Percentiles rank a stretch among this genome's conserved stretches.
Conservation (phyloP, 2,329 filamentous ascomycete species). For the Stemphylium lycopersici region DNA sequence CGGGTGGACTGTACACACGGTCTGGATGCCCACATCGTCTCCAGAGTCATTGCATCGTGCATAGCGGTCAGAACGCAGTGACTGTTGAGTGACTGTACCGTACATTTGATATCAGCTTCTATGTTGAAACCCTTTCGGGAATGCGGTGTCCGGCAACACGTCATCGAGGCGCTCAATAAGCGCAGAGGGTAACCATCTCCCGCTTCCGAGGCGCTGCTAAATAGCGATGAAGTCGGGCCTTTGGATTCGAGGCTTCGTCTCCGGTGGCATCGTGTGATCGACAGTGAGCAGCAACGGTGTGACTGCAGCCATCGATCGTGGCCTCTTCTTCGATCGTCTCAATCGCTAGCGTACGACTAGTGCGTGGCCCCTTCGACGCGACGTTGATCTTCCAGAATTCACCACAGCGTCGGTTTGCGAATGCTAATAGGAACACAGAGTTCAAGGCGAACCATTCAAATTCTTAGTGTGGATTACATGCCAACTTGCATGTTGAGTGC, state of each 20-base stretch:
- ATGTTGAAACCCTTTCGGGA: neutral
- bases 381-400: neutral
- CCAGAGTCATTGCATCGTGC: neutral
- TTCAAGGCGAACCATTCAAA: neutral
- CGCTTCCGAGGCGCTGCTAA: neutral
- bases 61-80: neutral
- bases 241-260: slow-evolving; percentile 4
- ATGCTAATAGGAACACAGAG: neutral
- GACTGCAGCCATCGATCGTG: slow-evolving; percentile 5
- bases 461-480: neutral
- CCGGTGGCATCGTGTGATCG: slow-evolving; percentile 5
- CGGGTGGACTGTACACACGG: neutral
- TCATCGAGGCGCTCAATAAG: slow-evolving; percentile 7
- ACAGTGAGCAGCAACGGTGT: slow-evolving; percentile 10
- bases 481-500: too few species aligned
- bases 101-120: slow-evolving; percentile 5
- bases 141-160: slow-evolving; percentile 10
- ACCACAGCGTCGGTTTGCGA: neutral
- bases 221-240: neutral
- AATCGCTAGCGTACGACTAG: slow-evolving; percentile 5
- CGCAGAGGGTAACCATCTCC: slow-evolving; percentile 3
- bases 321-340: slow-evolving; percentile 4
- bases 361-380: neutral
- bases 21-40: neutral
- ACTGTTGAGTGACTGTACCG: slow-evolving; percentile 4